Evolutionary conservation across 2,329 filamentous ascomycete species (phyloP), one percentile per base, ranked within the genome.

Genomic region (Xylariomycetidae sp.): DNA sequence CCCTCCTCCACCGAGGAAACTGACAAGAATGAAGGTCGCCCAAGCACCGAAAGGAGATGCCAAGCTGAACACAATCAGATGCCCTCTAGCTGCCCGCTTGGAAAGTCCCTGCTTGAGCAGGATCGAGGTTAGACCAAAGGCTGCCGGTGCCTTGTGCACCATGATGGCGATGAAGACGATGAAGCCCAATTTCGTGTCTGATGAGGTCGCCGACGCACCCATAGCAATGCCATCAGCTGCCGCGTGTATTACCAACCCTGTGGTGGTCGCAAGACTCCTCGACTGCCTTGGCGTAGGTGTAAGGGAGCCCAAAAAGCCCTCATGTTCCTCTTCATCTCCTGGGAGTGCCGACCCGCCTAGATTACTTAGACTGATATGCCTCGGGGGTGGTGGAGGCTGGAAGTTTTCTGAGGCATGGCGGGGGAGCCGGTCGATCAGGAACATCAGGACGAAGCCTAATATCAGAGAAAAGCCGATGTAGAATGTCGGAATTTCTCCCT

Each of bases 141-240:
- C 89, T 2, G 92, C 92, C 0, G 89, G 90, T 2, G 88, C 90
- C 64, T 97, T 98, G 62, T 98, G 92, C 5, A 97, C 78, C 85
- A 98, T 94, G 48, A 98, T 92, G 9, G 92, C 92, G 25, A 95
- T 63, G 59, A 98, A 98, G 25, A 98, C 88, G 49, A 98, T 86
- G 40, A 97, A 79, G 22, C 86, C 88, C 9, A 98, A 66, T 37
- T 83, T 82, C 41, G 78, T 78, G 48, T 87, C 81, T 3, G 78
- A 70, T 4, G 80, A 77, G 4, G 85, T 82, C 4, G 84, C 86
- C 1, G 89, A 95, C 16, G 92, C 92, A 15, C 92, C 92, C 63
- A 98, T 81, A 3, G 92, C 92, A 41, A 98, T 95, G 12, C 92
- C 92, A 53, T 98, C 92, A 3, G 92, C 90, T 3, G 86, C 85